Evolutionary conservation across 23 red algal species (phyloP).

Genomic region (Agarophyton chilense): DNA sequence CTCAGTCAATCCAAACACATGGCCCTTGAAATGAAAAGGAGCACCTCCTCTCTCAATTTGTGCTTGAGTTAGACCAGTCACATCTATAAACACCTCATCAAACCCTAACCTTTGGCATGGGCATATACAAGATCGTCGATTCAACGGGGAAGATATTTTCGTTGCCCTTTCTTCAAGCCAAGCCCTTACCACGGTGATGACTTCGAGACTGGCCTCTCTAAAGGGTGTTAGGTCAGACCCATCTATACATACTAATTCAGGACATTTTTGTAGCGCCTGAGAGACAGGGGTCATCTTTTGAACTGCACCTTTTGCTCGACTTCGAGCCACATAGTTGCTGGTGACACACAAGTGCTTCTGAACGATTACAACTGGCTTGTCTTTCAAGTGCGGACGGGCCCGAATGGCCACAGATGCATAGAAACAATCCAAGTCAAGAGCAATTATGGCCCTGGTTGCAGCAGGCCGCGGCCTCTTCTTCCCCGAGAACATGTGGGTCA

Average conservation of each 20-base stretch:
- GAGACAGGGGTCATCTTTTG: constrained; percentile 71
- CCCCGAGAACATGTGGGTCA: neutral
- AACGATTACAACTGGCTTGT: constrained; percentile 47
- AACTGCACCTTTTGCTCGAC: constrained; percentile 52
- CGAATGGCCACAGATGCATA: constrained; percentile 67
- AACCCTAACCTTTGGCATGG: constrained; percentile 59
- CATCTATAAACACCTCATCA: constrained; percentile 65
- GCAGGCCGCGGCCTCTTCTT: constrained; percentile 7
- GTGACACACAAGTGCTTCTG: constrained; percentile 72
- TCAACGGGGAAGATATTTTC: neutral
- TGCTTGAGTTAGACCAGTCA: neutral
- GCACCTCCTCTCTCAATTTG: constrained; percentile 34
- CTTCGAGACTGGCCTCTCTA: constrained; percentile 54
- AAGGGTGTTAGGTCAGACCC: constrained; percentile 63
- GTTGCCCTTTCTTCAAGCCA: constrained; percentile 21
- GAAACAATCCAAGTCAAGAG: constrained; percentile 66
- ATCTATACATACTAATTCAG: constrained; percentile 55
- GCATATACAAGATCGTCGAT: neutral
- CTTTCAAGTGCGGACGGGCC: constrained; percentile 43
- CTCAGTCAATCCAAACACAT: constrained; percentile 48
- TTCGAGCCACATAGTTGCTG: constrained; percentile 62
- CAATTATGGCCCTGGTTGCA: constrained; percentile 20
- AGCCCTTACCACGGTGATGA: constrained; percentile 24
- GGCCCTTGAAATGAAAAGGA: constrained; percentile 37
- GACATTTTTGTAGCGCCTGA: constrained; percentile 31